Evolutionary conservation across 1,284 basidiomycete genomes (phyloP).

Genomic region (Puccinia triticina): DNA sequence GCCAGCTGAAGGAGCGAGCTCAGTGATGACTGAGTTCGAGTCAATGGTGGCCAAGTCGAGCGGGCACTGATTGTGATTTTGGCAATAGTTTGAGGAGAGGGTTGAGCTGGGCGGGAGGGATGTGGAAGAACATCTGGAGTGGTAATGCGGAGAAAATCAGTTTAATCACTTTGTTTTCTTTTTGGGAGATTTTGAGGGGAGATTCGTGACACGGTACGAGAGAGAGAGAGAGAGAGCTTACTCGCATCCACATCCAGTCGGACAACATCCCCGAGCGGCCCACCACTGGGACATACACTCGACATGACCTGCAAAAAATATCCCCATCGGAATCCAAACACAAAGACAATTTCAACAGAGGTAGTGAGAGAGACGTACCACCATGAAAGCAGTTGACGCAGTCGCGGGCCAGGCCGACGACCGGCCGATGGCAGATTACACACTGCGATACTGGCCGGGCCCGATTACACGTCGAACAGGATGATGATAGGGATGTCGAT

Average conservation of each 20-base stretch:
- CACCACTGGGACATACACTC: constrained; percentile 44
- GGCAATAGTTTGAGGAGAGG: too few relatives aligned
- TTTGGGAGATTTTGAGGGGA: background rate
- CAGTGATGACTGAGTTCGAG: too few relatives aligned
- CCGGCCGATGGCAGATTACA: constrained; percentile 38
- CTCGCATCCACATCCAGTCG: constrained; percentile 46
- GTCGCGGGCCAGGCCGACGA: constrained; percentile 27
- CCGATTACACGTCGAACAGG: constrained; percentile 23
- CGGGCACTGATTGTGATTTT: too few relatives aligned
- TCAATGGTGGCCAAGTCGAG: too few relatives aligned
- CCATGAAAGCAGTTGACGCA: constrained; percentile 47
- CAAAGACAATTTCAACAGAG: background rate
- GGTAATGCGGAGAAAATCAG: too few relatives aligned
- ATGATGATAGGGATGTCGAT: background rate
- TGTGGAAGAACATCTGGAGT: too few relatives aligned
- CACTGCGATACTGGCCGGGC: constrained; percentile 13
- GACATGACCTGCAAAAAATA: constrained; percentile 33
- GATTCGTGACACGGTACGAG: background rate
- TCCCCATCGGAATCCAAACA: background rate
- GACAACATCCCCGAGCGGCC: constrained; percentile 14
- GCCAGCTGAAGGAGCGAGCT: too few relatives aligned
- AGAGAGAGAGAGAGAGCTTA: constrained; percentile 4
- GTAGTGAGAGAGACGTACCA: constrained; percentile 6
- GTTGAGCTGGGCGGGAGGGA: too few relatives aligned
- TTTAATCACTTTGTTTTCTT: too few relatives aligned